Conservation (phyloP, 345 rosid species). For the Streptanthus diversifolius region DNA sequence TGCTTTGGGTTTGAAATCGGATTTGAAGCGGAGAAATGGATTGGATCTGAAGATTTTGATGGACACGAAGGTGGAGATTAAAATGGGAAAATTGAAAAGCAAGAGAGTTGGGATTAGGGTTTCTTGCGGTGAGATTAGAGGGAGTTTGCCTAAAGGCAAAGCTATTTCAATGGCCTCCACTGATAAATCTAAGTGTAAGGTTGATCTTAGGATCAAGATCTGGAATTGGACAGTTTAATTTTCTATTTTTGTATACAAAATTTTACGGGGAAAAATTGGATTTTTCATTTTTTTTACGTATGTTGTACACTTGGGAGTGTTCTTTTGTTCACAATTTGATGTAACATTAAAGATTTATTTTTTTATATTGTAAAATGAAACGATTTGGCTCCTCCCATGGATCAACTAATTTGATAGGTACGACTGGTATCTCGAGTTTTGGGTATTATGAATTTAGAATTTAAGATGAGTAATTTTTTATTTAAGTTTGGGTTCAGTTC, state of each 20-base stretch:
- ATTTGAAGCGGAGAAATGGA: conserved; percentile 54
- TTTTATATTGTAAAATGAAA: neutral
- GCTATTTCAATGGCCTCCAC: conserved; percentile 51
- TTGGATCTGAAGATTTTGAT: conserved; percentile 47
- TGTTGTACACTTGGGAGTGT: neutral
- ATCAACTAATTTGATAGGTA: neutral
- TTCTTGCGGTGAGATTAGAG: conserved; percentile 56
- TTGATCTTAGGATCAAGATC: conserved; percentile 82
- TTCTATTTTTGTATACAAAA: neutral
- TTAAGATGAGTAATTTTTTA: too few species aligned
- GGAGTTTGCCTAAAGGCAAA: conserved; percentile 58
- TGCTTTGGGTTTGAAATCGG: conserved; percentile 49
- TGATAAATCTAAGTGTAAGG: conserved; percentile 56
- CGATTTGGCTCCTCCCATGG: neutral
- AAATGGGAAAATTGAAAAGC: conserved; percentile 46
- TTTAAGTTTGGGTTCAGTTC: too few species aligned
- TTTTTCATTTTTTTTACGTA: neutral
- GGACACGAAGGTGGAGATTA: conserved; percentile 63
- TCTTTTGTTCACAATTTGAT: neutral
- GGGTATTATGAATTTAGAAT: too few species aligned
- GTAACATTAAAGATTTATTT: neutral
- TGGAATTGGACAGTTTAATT: conserved; percentile 54
- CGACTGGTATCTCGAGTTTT: too few species aligned
- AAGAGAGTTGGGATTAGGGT: conserved; percentile 75
- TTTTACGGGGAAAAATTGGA: neutral